Conservation (phyloP, 2,329 filamentous ascomycete species). For the Xenosphaeropsis pyriputrescens region DNA sequence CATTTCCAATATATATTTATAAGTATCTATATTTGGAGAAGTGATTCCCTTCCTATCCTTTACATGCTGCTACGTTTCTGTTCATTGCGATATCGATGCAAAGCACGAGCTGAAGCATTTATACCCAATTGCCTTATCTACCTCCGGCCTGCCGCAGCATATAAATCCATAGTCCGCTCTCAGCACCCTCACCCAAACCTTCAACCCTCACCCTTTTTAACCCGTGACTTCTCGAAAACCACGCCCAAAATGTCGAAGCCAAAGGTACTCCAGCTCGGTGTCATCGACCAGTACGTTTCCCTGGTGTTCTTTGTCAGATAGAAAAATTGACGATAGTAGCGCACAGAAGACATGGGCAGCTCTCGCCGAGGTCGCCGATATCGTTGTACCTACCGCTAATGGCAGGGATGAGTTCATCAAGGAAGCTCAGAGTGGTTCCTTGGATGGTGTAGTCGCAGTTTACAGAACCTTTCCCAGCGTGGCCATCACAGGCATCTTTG, state of each 20-base stretch:
- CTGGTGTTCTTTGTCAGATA: neutral
- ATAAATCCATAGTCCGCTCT: too few species aligned
- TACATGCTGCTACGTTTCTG: too few species aligned
- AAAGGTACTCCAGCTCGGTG: conserved; percentile 47
- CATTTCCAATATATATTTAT: too few species aligned
- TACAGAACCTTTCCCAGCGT: conserved; percentile 60
- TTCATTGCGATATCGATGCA: too few species aligned
- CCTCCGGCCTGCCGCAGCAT: too few species aligned
- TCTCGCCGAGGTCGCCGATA: conserved; percentile 46
- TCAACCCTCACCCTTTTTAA: too few species aligned
- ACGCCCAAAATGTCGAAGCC: conserved; percentile 24
- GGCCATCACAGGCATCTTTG: conserved; percentile 50
- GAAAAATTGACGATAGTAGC: conserved; percentile 22
- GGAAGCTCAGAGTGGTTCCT: conserved; percentile 47
- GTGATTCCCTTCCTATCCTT: too few species aligned
- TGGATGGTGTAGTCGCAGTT: conserved; percentile 49
- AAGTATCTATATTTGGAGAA: too few species aligned
- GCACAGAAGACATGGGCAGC: conserved; percentile 50
- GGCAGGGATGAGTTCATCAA: conserved; percentile 53
- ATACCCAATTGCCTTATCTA: too few species aligned
- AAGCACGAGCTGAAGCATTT: too few species aligned
- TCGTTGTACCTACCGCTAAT: conserved; percentile 44
- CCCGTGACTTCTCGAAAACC: neutral
- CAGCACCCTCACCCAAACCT: too few species aligned
- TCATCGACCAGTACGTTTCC: conserved; percentile 43